phyloP scores from a whole-genome alignment of 257 asterid genomes.

The Solanum virginianum region DNA sequence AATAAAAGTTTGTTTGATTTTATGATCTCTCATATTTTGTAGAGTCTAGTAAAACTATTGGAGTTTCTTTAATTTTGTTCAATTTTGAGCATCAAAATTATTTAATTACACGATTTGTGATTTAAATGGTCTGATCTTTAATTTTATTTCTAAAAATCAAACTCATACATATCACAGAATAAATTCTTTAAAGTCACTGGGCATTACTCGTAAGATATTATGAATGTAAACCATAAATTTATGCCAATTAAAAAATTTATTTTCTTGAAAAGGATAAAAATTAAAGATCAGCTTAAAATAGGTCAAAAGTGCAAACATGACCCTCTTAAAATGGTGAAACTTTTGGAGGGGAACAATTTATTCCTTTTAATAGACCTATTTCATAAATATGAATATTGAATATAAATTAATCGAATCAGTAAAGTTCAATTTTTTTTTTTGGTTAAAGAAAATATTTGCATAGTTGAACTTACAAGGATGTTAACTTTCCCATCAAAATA shows the following conservation, averaged over 20 bases:
- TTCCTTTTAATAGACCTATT: not conserved
- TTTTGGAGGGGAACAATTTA: not conserved
- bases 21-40: no score
- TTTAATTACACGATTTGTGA: no score
- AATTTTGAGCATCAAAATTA: no score
- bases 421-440: not conserved
- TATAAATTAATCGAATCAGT: not conserved
- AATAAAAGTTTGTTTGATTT: no score
- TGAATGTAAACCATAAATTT: no score
- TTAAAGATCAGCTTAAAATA: not conserved
- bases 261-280: not conserved
- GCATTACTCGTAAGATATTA: no score
- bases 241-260: no score
- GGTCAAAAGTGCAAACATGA: not conserved
- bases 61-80: no score
- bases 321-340: not conserved
- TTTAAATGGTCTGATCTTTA: no score
- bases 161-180: no score
- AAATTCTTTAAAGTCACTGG: not conserved
- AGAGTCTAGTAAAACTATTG: no score
- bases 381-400: rapidly evolving
- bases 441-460: not conserved
- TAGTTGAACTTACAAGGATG: not conserved
- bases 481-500: not conserved
- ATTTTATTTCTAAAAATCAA: no score